Percentiles rank a stretch among this genome's conserved stretches.
These are phyloP conservation scores for Fusarium udum DNA, from an alignment of 2,329 filamentous ascomycete species.

Conservation along the genomic window DNA sequence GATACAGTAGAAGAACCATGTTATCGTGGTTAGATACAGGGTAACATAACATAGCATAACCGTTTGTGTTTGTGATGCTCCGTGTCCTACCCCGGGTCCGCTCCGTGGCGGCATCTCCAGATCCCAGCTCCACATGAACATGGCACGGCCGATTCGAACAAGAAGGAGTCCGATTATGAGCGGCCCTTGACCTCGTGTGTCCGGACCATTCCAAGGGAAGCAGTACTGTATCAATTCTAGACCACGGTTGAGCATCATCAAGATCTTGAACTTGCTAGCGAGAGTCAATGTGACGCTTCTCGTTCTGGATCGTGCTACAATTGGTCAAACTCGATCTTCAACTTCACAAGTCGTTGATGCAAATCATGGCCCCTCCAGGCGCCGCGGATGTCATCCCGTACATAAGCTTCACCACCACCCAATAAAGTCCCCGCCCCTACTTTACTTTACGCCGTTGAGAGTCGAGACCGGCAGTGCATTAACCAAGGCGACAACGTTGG, in stretches of 20 bases:
- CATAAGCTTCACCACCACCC: slow-evolving; percentile 23
- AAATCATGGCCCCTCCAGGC: slow-evolving; percentile 28
- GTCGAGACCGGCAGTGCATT: slow-evolving; percentile 29
- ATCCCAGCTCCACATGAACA: slow-evolving; percentile 5
- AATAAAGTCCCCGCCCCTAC: slow-evolving; percentile 3
- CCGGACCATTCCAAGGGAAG: neutral
- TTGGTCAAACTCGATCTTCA: slow-evolving; percentile 13
- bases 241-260: neutral
- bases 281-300: slow-evolving; percentile 39
- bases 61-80: slow-evolving; percentile 9
- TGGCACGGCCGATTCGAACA: slow-evolving; percentile 27
- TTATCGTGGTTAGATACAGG: slow-evolving; percentile 16
- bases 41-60: slow-evolving; percentile 20
- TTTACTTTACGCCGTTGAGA: slow-evolving; percentile 23
- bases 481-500: slow-evolving; percentile 38
- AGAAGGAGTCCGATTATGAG: slow-evolving; percentile 29
- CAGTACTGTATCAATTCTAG: neutral
- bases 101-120: slow-evolving; percentile 29
- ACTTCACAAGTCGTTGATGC: slow-evolving; percentile 13
- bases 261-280: neutral
- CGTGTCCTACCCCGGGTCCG: slow-evolving; percentile 29
- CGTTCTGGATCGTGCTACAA: slow-evolving; percentile 26
- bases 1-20: neutral
- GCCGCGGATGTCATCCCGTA: slow-evolving; percentile 40
- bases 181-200: neutral